Evolutionary conservation across 257 asterid species (phyloP).

Genomic region (Nicotiana knightiana): DNA sequence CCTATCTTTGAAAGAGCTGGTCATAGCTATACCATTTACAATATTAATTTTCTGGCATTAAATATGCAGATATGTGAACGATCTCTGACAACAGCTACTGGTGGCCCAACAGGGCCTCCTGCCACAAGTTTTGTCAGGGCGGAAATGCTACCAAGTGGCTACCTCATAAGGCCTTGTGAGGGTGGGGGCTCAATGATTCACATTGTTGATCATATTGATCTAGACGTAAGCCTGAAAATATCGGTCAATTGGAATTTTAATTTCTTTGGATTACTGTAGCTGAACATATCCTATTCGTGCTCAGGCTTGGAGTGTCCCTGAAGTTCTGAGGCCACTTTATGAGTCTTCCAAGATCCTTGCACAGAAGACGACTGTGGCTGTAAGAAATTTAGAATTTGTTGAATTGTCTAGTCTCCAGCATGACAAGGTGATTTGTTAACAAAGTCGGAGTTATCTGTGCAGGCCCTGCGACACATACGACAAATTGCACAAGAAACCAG

Average conservation of each 20-base stretch:
- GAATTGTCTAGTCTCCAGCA: background rate
- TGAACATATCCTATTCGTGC: background rate
- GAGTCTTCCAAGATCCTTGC: constrained; percentile 95
- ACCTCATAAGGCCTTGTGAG: constrained; percentile 83
- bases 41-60: background rate
- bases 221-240: constrained; percentile 42
- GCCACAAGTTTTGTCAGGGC: constrained; percentile 75
- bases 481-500: constrained; percentile 90
- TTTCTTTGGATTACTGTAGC: background rate
- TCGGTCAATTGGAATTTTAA: background rate
- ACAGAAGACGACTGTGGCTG: constrained; percentile 96
- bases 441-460: background rate
- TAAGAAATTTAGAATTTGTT: constrained; percentile 19
- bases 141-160: constrained; percentile 91
- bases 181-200: constrained; percentile 95
- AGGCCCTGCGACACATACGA: constrained; percentile 81
- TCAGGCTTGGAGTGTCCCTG: constrained; percentile 86
- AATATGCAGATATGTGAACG: constrained; percentile 80
- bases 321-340: constrained; percentile 88
- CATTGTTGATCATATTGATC: constrained; percentile 87
- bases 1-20: background rate
- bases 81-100: constrained; percentile 66
- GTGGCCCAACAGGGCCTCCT: constrained; percentile 85
- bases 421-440: background rate
- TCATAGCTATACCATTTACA: background rate